Conservation (phyloP, 805 yeast genomes). For the Myxozyma nipponensis region DNA sequence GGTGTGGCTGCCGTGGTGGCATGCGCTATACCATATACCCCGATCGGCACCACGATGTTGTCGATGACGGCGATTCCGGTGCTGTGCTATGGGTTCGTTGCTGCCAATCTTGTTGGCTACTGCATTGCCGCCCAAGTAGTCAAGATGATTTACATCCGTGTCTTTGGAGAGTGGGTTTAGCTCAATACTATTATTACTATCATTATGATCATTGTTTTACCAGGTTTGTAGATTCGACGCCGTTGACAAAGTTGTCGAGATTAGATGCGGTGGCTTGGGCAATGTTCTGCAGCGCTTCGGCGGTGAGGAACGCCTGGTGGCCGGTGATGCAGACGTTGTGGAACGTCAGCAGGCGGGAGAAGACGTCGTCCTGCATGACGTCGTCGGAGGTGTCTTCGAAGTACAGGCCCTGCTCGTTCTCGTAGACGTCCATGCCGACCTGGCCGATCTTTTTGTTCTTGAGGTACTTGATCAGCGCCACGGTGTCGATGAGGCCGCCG, state of each 20-base stretch:
- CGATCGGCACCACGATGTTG: conserved; percentile 24
- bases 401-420: conserved; percentile 38
- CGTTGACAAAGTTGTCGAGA: conserved; percentile 11
- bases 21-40: conserved; percentile 21
- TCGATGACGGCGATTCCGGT: conserved; percentile 25
- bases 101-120: conserved; percentile 19
- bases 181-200: background rate
- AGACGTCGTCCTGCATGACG: conserved; percentile 32
- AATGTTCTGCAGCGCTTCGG: conserved; percentile 30
- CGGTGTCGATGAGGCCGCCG: conserved; percentile 49
- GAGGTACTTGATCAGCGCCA: conserved; percentile 39
- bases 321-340: conserved; percentile 35
- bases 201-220: conserved; percentile 2
- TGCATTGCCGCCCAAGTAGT: conserved; percentile 23
- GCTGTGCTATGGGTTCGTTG: conserved; percentile 24
- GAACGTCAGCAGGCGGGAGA: conserved; percentile 31
- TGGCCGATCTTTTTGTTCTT: conserved; percentile 45
- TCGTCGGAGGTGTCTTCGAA: conserved; percentile 31
- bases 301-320: conserved; percentile 34
- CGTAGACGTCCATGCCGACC: conserved; percentile 51
- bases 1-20: conserved; percentile 14
- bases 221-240: conserved; percentile 8
- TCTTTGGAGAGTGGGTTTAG: conserved; percentile 24
- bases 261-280: conserved; percentile 29
- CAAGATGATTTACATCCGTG: conserved; percentile 18